Base-by-base conservation (phyloP, 2,329 filamentous ascomycete species). In the Sarocladiaceae sp. region DNA sequence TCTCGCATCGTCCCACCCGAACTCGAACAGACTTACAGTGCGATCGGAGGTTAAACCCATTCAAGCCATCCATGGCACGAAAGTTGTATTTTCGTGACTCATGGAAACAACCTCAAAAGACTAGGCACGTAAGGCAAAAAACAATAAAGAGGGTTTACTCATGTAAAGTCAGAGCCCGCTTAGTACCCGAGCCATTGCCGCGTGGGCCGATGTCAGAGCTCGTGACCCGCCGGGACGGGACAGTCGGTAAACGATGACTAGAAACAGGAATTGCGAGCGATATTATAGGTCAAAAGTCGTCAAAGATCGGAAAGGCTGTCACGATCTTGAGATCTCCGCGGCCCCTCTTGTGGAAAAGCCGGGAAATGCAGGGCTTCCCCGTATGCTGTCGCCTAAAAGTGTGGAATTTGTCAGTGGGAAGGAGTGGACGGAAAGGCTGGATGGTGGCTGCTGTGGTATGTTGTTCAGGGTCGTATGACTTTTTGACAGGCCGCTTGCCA, bases 321-420 rank as follows among this genome's bases (percentile, higher is more conserved):
- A 17, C 37, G 44, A 48, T 48, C 44, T 29, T 18, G n/a, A 33
- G 44, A 48, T 48, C 44, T 48, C 44, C 44, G 44, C 44, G 44
- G 44, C 44, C 44, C 44, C 44, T 37, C 35, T 18, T 18, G 8
- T 5, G 7, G 20, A 40, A 15, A 20, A 22, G 18, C 37, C 15
- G 37, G 37, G 37, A 40, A 40, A 20, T 12, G 17, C 37, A 40
- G 37, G 37, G 37, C n/a, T 40, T 40, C 37, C 37, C 37, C 37
- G 20, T 40, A 40, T n/a, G n/a, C n/a, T n/a, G n/a, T n/a, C n/a
- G n/a, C n/a, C n/a, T n/a, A n/a, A n/a, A n/a, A n/a, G n/a, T n/a
- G n/a, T n/a, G n/a, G n/a, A n/a, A n/a, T n/a, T n/a, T n/a, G n/a
- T n/a, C n/a, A n/a, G n/a, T n/a, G n/a, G n/a, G n/a, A n/a, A n/a